Evolutionary conservation across 768 basidiomycete genomes (phyloP), one percentile per base, ranked within the genome.

Genomic region (Russula dissimulans): DNA sequence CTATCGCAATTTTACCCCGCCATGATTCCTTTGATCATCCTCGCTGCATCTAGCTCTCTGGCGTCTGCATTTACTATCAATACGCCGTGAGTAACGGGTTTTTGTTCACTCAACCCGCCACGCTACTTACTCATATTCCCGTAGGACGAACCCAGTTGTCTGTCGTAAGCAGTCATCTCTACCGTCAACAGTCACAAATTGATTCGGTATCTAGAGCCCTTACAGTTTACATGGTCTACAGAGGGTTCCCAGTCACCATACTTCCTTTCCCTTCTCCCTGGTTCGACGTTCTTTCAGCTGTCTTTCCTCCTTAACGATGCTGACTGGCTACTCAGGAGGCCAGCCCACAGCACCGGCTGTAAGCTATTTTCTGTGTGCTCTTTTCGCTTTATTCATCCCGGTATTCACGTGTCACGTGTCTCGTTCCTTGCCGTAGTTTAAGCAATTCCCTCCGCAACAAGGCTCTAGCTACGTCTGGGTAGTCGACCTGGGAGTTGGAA

Each of bases 211-310:
- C 32, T 39, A 89, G 87, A 88, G 64, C 88, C 88, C 9, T 73
- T 79, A 18, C 68, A 78, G 64, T 43, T 90, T 38, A 68, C 67
- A 3, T 89, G 84, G 83, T 41, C 59, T 31, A 3, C 61, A 42
- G 80, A 74, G 4, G 56, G 53, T 15, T 85, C 86, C 36, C 50
- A 57, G 0, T 26, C 74, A 0, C 87, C 87, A 0, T 89, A 79
- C 72, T 90, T 74, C 69, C 57, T 88, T 52, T 74, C 80, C 10
- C 64, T 86, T 54, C 65, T 86, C 43, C 87, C 87, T 50, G 83
- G 86, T 87, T 63, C 36, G 79, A 52, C 31, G 64, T 3, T 43
- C 5, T 29, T 39, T 14, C 10, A 10, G 3, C 29, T 29, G 9
- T 42, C 6, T 22, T 39, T 32, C 31, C 14, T 17, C 12, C 52